Percentiles rank a stretch among this genome's conserved stretches.
phyloP scores from a whole-genome alignment of 2,329 filamentous ascomycete species.

The Paecilomyces sp. region DNA sequence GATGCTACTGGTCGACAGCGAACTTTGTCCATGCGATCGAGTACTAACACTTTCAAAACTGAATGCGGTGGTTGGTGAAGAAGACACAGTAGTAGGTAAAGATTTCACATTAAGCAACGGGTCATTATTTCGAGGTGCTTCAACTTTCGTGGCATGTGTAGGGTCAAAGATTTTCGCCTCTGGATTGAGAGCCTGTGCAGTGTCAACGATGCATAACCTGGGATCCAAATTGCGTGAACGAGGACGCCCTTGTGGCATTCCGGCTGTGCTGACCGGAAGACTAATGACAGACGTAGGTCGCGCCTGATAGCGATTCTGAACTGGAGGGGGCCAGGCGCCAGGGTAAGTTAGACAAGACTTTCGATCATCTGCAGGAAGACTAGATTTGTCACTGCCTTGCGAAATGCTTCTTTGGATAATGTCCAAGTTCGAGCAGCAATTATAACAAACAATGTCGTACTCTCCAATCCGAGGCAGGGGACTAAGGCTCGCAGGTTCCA shows the following conservation, averaged over 20 bases:
- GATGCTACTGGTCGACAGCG: not conserved
- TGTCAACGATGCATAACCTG: conserved; percentile 5
- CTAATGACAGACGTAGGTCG: not conserved
- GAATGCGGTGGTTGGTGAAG: not conserved
- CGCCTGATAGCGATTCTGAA: not conserved
- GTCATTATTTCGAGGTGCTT: not conserved
- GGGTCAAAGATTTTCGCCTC: conserved; percentile 1
- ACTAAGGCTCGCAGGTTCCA: conserved; percentile 16
- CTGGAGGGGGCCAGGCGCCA: not conserved
- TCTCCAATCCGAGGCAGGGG: conserved; percentile 21
- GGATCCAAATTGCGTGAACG: not conserved
- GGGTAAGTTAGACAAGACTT: not conserved
- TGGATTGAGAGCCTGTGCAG: not conserved
- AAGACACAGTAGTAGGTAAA: not conserved
- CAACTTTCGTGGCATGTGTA: not conserved
- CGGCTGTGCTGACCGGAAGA: not conserved
- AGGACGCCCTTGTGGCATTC: conserved; percentile 9
- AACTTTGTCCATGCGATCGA: not conserved
- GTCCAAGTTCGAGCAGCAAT: conserved; percentile 18
- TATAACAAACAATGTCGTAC: conserved; percentile 25
- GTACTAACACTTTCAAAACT: not conserved
- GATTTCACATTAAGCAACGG: not conserved
- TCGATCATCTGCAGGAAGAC: not conserved
- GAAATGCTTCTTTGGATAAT: conserved; percentile 17
- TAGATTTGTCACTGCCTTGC: conserved; percentile 8